phyloP scores from a whole-genome alignment of 306 rosid genomes.

The Corylus heterophylla region DNA sequence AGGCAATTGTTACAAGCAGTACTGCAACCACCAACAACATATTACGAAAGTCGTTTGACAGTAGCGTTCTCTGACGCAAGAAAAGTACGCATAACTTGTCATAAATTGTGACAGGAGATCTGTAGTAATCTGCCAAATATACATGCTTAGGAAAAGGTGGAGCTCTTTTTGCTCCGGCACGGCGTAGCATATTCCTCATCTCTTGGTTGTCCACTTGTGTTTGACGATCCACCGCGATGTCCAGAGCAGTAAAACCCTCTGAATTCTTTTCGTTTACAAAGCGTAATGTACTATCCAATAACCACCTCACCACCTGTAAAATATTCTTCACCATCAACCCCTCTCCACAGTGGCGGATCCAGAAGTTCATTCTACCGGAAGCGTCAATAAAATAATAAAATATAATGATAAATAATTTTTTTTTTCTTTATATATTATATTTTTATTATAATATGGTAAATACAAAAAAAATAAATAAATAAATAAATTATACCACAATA shows the following conservation, averaged over 20 bases:
- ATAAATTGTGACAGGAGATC: not conserved
- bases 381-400: too few species aligned
- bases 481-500: too few species aligned
- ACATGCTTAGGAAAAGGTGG: fast-evolving
- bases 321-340: too few species aligned
- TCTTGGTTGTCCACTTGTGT: not conserved
- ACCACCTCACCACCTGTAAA: not conserved
- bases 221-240: not conserved
- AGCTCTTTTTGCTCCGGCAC: not conserved
- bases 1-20: not conserved
- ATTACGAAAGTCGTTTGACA: not conserved
- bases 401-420: too few species aligned
- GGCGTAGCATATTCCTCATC: slow-evolving; percentile 12
- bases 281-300: not conserved
- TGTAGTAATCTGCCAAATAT: not conserved
- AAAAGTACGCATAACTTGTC: not conserved
- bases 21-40: not conserved
- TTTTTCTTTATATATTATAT: too few species aligned
- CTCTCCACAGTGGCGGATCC: too few species aligned
- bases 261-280: not conserved
- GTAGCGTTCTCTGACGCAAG: not conserved
- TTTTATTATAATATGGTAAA: too few species aligned
- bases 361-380: too few species aligned
- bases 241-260: not conserved
- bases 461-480: too few species aligned